Base-by-base conservation (phyloP, 805 yeast species). In the Lipomyces yamanashiensis region DNA sequence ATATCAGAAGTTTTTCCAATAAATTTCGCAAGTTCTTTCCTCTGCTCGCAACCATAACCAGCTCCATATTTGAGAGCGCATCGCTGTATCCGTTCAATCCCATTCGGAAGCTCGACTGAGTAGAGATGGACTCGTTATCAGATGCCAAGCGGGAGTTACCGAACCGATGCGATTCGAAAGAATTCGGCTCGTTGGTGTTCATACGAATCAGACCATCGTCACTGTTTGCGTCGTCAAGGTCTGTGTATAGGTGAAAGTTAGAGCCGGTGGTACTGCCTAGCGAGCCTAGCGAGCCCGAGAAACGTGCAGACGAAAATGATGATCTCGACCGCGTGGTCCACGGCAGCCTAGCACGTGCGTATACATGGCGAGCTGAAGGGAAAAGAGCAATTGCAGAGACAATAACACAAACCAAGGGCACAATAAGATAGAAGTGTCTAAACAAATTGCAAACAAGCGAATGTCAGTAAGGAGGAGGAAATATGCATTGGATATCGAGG, bases 311-410 rank as follows among this genome's bases (percentile, higher is more conserved):
- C 15, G 48, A 6, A 39, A 41, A 43, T 28, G 28, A 9, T 7
- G 57, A 40, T 7, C 57, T 48, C 8, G 57, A 53, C 10, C 57
- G 57, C 28, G 28, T 41, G 57, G 23, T 28, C 57, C 57, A 53
- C 6, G 55, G 45, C 33, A 36, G 41, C 15, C 45, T 23, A 36
- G 33, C 9, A 15, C 55, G 55, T 9, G 45, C 28, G 34, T 36
- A 12, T 7, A 21, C 28, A 21, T 21, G 34, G 7, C 34, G 15
- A 10, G 45, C 45, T 9, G 55, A 52, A 8, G 55, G 55, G 7
- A 52, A 45, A 9, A 52, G 45, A 39, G 41, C 15, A 36, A 13
- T 37, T 1, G 55, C 55, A 37, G 55, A 52, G n/a, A 52, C 45
- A 12, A 39, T 45, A 7, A 52, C 45, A n/a, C 45, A 44, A n/a